Evolutionary conservation across 768 basidiomycete species (phyloP).

Genomic region (Hypholoma sublateritium): DNA sequence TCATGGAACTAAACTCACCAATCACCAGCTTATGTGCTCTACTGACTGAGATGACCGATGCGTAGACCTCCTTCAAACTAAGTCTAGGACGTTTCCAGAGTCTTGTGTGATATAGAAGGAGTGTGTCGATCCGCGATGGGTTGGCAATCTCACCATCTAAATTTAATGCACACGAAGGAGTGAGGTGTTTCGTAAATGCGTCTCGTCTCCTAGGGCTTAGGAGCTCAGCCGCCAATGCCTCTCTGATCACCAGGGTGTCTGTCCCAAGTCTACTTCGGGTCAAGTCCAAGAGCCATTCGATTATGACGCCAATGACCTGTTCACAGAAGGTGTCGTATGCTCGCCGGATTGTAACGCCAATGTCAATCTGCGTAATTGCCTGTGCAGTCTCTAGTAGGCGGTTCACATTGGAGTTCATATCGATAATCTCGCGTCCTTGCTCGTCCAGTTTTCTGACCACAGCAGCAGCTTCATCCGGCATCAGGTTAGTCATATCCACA

Average conservation of each 20-base stretch:
- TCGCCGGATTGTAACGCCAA: constrained; percentile 86
- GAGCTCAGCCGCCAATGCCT: constrained; percentile 71
- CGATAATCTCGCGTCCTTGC: constrained; percentile 79
- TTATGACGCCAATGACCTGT: constrained; percentile 77
- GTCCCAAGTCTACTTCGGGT: constrained; percentile 69
- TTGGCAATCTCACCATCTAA: constrained; percentile 43
- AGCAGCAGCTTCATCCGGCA: constrained; percentile 55
- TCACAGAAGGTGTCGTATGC: constrained; percentile 90
- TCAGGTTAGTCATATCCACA: constrained; percentile 51
- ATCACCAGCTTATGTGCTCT: constrained; percentile 74
- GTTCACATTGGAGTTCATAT: constrained; percentile 57
- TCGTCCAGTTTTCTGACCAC: constrained; percentile 69
- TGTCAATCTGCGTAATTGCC: constrained; percentile 81
- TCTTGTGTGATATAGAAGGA: constrained; percentile 80
- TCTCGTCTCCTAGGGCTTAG: constrained; percentile 61
- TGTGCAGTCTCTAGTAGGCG: constrained; percentile 76
- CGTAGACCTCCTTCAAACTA: constrained; percentile 81
- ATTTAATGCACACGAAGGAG: constrained; percentile 33
- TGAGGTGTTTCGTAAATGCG: constrained; percentile 41
- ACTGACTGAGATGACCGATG: constrained; percentile 68
- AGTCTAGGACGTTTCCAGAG: constrained; percentile 85
- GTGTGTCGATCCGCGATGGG: constrained; percentile 66
- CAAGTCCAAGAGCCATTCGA: constrained; percentile 84
- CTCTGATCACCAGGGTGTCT: constrained; percentile 67
- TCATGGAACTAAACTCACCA: constrained; percentile 48